A percentile compares a stretch with the other conserved stretches of the same genome.
phyloP scores from a whole-genome alignment of 2,329 filamentous ascomycete genomes.

The Verticillium isaacii region DNA sequence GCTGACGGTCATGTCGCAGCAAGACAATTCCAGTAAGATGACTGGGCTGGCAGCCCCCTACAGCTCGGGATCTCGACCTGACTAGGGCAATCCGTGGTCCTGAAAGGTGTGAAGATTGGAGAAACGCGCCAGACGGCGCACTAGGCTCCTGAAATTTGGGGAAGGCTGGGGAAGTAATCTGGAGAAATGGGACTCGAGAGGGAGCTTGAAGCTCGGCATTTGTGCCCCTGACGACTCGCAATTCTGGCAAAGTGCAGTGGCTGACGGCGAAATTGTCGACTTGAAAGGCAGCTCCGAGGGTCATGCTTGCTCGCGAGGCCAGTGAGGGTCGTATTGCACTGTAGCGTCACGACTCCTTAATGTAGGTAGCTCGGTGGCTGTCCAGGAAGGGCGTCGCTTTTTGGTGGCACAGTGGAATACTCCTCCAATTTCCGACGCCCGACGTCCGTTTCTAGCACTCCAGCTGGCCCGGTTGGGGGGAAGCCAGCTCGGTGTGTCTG shows the following conservation, averaged over 20 bases:
- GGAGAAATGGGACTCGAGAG: not conserved
- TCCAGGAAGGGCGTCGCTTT: not conserved
- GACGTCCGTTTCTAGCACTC: not conserved
- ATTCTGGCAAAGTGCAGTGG: not conserved
- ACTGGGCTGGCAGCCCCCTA: not conserved
- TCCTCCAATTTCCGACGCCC: not conserved
- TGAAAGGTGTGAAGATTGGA: not conserved
- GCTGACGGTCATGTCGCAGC: not conserved
- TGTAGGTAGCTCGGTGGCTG: not conserved
- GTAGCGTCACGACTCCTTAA: not conserved
- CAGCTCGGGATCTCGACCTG: not conserved
- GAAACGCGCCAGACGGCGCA: not conserved
- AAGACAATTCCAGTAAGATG: not conserved
- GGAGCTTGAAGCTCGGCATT: not conserved
- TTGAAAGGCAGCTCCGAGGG: not conserved
- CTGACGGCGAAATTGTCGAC: not conserved
- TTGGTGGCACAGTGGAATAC: not conserved
- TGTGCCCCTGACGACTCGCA: not conserved
- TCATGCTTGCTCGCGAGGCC: constrained; percentile 3
- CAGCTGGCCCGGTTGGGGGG: not conserved
- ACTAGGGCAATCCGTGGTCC: not conserved
- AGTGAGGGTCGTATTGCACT: constrained; percentile 6
- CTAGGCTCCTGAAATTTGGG: not conserved
- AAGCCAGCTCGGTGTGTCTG: not conserved
- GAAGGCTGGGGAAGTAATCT: not conserved